These are phyloP conservation scores for Aspergillus tanneri DNA, from an alignment of 2,329 filamentous ascomycete species.

Conservation along the genomic window DNA sequence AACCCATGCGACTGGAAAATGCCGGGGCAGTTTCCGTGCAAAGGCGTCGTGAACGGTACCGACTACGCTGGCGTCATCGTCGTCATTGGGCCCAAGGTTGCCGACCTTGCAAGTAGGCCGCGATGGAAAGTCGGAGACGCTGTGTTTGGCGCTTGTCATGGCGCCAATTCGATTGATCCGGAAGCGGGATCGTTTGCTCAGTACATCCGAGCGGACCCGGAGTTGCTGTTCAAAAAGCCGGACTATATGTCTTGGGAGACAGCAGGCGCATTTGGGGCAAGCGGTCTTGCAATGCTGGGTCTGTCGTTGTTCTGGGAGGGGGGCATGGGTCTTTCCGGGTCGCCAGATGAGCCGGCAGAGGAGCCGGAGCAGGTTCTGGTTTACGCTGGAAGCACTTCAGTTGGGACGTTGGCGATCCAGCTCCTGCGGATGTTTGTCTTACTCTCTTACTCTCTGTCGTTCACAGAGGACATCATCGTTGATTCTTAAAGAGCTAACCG, in stretches of 20 bases:
- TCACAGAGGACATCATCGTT: too few relatives aligned
- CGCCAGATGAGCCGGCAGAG: neutral
- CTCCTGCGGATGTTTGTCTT: slow-evolving; percentile 31
- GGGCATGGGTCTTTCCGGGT: neutral
- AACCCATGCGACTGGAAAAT: neutral
- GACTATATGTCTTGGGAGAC: neutral
- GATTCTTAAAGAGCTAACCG: too few relatives aligned
- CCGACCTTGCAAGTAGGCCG: neutral
- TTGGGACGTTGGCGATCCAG: slow-evolving; percentile 47
- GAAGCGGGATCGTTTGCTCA: slow-evolving; percentile 1
- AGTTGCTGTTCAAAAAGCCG: neutral
- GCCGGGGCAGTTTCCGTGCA: too few relatives aligned
- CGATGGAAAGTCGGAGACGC: neutral
- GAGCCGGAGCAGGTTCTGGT: slow-evolving; percentile 37
- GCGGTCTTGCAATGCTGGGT: neutral
- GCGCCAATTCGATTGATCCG: neutral
- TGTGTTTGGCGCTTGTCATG: neutral
- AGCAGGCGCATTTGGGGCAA: neutral
- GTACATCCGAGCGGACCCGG: neutral
- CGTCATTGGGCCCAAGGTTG: neutral
- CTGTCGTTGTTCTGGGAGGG: neutral
- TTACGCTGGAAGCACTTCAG: slow-evolving; percentile 46
- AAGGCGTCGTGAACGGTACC: neutral
- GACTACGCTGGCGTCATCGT: neutral
- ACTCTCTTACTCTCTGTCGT: neutral